Evolutionary conservation across 208 protist species (phyloP).

Genomic region (Trypanosoma scelopori): DNA sequence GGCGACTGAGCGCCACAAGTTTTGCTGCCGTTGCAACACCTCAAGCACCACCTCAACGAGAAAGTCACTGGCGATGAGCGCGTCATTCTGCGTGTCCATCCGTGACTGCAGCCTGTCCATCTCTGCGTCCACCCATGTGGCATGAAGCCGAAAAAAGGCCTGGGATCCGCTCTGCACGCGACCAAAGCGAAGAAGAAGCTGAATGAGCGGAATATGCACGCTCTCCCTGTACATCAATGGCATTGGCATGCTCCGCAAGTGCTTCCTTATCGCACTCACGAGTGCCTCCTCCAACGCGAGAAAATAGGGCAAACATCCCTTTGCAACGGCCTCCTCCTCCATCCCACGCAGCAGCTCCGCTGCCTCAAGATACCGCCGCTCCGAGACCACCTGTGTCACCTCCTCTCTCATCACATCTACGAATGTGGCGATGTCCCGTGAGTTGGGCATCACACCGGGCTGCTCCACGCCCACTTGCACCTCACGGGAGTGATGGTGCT

Average conservation of each 20-base stretch:
- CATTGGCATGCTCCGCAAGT: slow-evolving; percentile 55
- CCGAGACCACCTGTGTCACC: slow-evolving; percentile 59
- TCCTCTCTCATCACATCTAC: slow-evolving; percentile 71
- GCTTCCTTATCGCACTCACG: slow-evolving; percentile 42
- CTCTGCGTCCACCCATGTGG: slow-evolving; percentile 64
- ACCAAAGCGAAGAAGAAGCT: slow-evolving; percentile 80
- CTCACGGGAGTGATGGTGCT: not conserved
- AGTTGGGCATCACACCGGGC: slow-evolving; percentile 9
- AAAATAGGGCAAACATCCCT: slow-evolving; percentile 64
- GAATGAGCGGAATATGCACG: slow-evolving; percentile 74
- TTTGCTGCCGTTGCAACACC: slow-evolving; percentile 64
- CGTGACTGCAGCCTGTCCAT: slow-evolving; percentile 69
- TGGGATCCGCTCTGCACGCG: slow-evolving; percentile 45
- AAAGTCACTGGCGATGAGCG: slow-evolving; percentile 72
- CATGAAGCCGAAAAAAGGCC: slow-evolving; percentile 66
- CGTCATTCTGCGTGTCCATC: slow-evolving; percentile 56
- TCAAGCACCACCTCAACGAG: slow-evolving; percentile 62
- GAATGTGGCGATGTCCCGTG: slow-evolving; percentile 53
- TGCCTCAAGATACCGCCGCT: slow-evolving; percentile 64
- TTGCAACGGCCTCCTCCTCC: slow-evolving; percentile 42
- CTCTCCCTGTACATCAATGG: slow-evolving; percentile 73
- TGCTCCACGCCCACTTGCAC: not conserved
- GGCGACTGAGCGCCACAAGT: slow-evolving; percentile 36
- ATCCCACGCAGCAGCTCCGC: slow-evolving; percentile 68
- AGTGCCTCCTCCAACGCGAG: slow-evolving; percentile 68